These are phyloP conservation scores for Lactarius trivialis DNA, from an alignment of 768 basidiomycete species.

Conservation along the genomic window DNA sequence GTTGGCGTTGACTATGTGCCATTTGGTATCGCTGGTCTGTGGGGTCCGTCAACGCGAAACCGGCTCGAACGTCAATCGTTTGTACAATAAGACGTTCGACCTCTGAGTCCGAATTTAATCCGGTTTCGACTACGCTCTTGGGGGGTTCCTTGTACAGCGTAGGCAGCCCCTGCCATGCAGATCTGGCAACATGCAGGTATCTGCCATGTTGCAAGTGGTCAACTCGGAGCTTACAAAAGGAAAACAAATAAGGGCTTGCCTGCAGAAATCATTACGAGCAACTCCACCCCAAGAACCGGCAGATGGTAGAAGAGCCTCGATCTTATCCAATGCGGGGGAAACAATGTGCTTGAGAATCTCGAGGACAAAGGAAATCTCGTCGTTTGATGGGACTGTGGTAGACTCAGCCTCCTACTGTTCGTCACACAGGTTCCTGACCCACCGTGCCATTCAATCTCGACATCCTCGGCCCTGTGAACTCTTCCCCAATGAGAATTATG, in stretches of 20 bases:
- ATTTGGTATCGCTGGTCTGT: constrained; percentile 68
- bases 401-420: constrained; percentile 16
- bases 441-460: constrained; percentile 88
- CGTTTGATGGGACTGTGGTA: constrained; percentile 46
- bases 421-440: constrained; percentile 22
- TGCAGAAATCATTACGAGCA: constrained; percentile 77
- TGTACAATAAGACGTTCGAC: constrained; percentile 63
- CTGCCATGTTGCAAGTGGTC: constrained; percentile 29
- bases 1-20: constrained; percentile 47
- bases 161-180: constrained; percentile 73
- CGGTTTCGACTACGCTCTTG: constrained; percentile 52
- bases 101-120: constrained; percentile 56
- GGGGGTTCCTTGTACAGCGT: constrained; percentile 55
- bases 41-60: constrained; percentile 68
- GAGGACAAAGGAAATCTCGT: constrained; percentile 74
- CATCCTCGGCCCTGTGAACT: constrained; percentile 69
- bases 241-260: constrained; percentile 37
- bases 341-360: constrained; percentile 69
- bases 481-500: constrained; percentile 76
- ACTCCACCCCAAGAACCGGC: constrained; percentile 57
- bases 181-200: constrained; percentile 62
- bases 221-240: constrained; percentile 4
- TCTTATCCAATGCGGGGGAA: constrained; percentile 55
- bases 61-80: constrained; percentile 61
- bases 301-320: constrained; percentile 55